Evolutionary conservation across 78 protist genomes (phyloP), one percentile per base, ranked within the genome.

Genomic region (Dictyostelium brefeldianum): DNA sequence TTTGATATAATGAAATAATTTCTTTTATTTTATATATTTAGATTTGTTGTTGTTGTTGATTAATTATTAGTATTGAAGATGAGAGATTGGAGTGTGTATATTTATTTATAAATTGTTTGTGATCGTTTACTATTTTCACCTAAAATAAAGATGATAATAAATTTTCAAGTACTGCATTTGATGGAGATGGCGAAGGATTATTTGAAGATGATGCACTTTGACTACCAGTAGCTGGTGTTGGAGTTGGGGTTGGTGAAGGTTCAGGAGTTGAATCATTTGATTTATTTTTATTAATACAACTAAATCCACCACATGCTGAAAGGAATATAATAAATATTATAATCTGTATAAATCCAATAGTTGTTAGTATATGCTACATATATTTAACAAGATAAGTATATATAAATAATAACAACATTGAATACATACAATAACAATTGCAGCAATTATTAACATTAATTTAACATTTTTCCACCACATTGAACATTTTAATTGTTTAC

Each of bases 401-500:
- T 14, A 14, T 48, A 48, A 9, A 36, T 36, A 36, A 3, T 36
- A 36, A 1, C 1, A 36, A 36, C 43, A 36, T 14, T 67, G 0
- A 29, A 78, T 25, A 81, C 91, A 41, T 82, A 95, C 95, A 57
- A 89, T 57, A 18, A 82, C 93, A 48, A 89, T 82, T 43, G 51
- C 81, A 36, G 74, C 94, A 75, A 94, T 53, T 43, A 96, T 47
- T 53, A 85, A 43, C 95, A 95, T 89, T 73, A 97, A 57, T 95
- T 97, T 98, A 57, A 80, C 83, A 87, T 98, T 97, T 94, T 97
- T 94, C 97, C 97, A 97, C 98, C 99, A 97, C 99, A 98, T 98
- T 3, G 91, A 74, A 18, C 97, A 91, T 92, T 98, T 97, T 73
- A 98, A 95, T 79, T 82, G 90, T 36, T 95, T 89, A 74, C 94